Base-by-base conservation (phyloP, 2,329 filamentous ascomycete genomes). In the Penicillium brasilianum region DNA sequence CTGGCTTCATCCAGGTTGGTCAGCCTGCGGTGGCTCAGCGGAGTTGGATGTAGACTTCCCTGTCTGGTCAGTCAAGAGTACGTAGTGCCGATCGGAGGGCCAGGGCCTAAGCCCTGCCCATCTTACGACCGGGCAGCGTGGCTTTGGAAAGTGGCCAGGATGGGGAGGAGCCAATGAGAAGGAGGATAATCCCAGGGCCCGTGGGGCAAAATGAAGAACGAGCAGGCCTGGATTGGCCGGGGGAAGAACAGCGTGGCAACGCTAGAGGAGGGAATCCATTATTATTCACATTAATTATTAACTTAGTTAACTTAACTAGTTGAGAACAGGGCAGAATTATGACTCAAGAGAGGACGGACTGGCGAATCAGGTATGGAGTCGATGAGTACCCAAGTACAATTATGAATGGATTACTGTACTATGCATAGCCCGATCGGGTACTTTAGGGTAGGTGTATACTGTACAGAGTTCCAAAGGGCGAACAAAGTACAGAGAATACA, bases 1-100 rank as follows among this genome's bases (percentile, higher is more conserved):
- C 16, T 50, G 48, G 25, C 44, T 48, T 28, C 44, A 11, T 22
- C 9, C 7, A 7, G 9, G 28, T 50, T 25, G 28, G n/a, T 50
- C 46, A 34, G 16, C 18, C n/a, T 20, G 3, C 16, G 5, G 44
- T 49, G 44, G 25, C 44, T 48, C 22, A 22, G 44, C 44, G 16
- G 44, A 14, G 10, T 39, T n/a, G 25, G 55, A 65, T 55, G 62
- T 59, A 62, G 59, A 56, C 49, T 49, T 49, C 63, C 50, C 60
- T 28, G 25, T 28, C 22, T 3, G 14, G 22, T 16, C 20, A 14
- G 43, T 16, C 54, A 62, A 64, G 54, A 60, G 50, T n/a, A n/a
- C n/a, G n/a, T 41, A 53, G 37, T 16, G 62, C 59, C 55, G 64
- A 65, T 64, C 61, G 30, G 36, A 37, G 25, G 28, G 20, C 1